Evolutionary conservation across 257 asterid species (phyloP).

Genomic region (Gentiana macrophylla): DNA sequence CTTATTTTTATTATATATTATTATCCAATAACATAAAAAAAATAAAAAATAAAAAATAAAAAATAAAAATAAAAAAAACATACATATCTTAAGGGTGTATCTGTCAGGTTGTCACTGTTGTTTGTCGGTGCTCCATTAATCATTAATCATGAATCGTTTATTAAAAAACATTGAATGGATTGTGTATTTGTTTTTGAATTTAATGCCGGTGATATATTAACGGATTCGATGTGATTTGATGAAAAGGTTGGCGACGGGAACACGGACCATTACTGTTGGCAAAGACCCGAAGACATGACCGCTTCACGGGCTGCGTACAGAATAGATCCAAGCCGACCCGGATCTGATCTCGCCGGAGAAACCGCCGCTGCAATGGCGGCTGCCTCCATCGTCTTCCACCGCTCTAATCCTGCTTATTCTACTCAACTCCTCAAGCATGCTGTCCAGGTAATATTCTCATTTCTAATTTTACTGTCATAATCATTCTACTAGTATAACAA

Average conservation of each 20-base stretch:
- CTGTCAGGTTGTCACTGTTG: too few species aligned
- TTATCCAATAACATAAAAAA: too few species aligned
- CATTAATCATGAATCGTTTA: neutral
- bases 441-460: conserved; percentile 38
- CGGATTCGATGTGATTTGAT: conserved; percentile 7
- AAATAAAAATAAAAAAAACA: too few species aligned
- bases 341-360: conserved; percentile 95
- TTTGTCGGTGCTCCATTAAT: too few species aligned
- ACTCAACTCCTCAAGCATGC: conserved; percentile 74
- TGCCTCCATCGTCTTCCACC: conserved; percentile 80
- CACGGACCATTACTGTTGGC: conserved; percentile 95
- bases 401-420: conserved; percentile 50
- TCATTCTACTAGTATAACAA: too few species aligned
- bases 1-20: too few species aligned
- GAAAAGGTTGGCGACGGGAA: conserved; percentile 86
- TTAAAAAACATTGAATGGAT: neutral
- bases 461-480: neutral
- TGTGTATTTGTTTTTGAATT: too few species aligned
- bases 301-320: conserved; percentile 73
- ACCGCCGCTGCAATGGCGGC: conserved; percentile 99
- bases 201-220: neutral
- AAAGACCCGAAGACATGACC: conserved; percentile 93
- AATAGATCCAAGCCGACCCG: conserved; percentile 69
- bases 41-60: too few species aligned
- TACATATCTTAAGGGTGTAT: too few species aligned